phyloP scores from a whole-genome alignment of 129 eudicot genomes.

The Artemisia annua region DNA sequence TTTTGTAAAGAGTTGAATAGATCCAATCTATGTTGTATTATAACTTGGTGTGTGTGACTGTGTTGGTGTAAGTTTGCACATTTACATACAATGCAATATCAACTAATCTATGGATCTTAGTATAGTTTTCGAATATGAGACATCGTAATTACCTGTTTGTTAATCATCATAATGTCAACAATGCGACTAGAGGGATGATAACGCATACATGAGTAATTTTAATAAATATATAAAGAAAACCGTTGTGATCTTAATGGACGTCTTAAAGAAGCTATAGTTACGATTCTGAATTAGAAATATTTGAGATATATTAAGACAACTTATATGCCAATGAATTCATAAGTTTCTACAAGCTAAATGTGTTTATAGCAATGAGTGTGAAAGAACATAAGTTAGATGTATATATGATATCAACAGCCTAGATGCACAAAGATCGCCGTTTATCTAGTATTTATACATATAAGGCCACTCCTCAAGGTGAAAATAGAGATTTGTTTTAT shows the following conservation, averaged over 20 bases:
- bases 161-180: background rate
- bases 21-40: conserved; percentile 12
- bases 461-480: background rate
- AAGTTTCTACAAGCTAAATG: background rate
- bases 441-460: background rate
- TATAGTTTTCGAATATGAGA: background rate
- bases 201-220: background rate
- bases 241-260: background rate
- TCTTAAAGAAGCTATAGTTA: background rate
- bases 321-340: too few species aligned
- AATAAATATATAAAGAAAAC: background rate
- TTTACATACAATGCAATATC: background rate
- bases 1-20: conserved; percentile 34
- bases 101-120: conserved; percentile 2
- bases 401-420: conserved; percentile 8
- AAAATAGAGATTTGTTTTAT: background rate
- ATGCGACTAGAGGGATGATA: background rate
- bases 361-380: conserved; percentile 4
- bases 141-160: background rate
- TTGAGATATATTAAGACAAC: background rate
- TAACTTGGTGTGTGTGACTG: conserved; percentile 5
- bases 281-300: background rate
- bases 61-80: conserved; percentile 9
- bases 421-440: background rate
- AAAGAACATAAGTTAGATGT: conserved; percentile 4